Base-by-base conservation (phyloP, 352 stramenopile genomes). In the Phytopythium delawarense region DNA sequence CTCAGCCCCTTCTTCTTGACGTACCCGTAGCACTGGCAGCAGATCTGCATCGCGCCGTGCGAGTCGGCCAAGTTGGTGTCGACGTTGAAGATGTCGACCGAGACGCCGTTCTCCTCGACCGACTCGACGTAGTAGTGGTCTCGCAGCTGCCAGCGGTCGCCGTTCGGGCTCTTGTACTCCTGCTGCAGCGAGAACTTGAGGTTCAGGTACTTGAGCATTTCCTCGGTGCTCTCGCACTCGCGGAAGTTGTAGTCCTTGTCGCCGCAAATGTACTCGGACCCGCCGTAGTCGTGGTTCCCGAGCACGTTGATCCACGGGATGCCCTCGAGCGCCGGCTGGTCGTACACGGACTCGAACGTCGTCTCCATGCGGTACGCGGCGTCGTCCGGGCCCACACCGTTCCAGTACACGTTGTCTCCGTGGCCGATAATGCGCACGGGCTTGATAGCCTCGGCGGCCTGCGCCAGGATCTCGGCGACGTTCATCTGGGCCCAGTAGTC, bases 321-420 rank as follows among this genome's bases (percentile, higher is more conserved):
- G 18, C 71, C 78, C 4, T 79, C 66, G 13, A 96, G 79, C 62
- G 77, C 77, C 11, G 77, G 73, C 16, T 94, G 83, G 72, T 89
- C 82, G 70, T 96, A 96, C 65, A 93, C 84, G n/a, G 76, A 75
- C 45, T 96, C 87, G 54, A 94, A 96, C 21, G 85, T 94, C 54
- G 75, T 76, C 53, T 92, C 79, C 85, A 96, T 94, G 55, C 84
- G 85, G 66, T 89, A 91, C 39, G 62, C 74, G 49, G 91, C 90
- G 49, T 96, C 85, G 11, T 86, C 76, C 4, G 78, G 76, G 25
- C 84, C 87, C 4, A 82, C 84, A 23, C 87, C 87, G 70, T 94
- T 92, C 84, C 84, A 95, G 83, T 95, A 95, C 39, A 94, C 84
- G 74, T 95, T 95, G 72, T 95, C 87, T 39, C 84, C 86, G 66